A percentile compares a stretch with the other conserved stretches of the same genome.
Evolutionary conservation across 768 basidiomycete species (phyloP).

Genomic region (Rhizopogon salebrosus): DNA sequence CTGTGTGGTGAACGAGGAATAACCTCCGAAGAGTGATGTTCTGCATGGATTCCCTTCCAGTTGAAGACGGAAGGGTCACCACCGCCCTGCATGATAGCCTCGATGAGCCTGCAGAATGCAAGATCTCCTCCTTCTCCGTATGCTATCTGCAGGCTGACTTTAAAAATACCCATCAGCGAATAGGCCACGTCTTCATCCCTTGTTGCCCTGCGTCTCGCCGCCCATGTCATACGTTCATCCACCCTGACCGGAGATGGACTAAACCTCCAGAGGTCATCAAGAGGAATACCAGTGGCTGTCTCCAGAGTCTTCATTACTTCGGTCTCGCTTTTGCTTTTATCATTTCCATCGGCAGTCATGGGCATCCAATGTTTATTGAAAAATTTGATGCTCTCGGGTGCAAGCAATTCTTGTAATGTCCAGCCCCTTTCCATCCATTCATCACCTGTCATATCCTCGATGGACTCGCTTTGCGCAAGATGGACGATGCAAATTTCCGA

Average conservation of each 20-base stretch:
- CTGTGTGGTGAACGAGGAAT: too few species aligned
- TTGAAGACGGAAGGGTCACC: slow-evolving; percentile 1
- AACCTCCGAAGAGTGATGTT: too few species aligned
- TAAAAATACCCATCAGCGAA: slow-evolving; percentile 10
- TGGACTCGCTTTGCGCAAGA: neutral
- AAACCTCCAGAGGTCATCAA: too few species aligned
- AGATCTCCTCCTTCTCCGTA: slow-evolving; percentile 13
- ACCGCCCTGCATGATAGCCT: neutral
- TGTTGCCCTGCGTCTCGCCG: slow-evolving; percentile 9
- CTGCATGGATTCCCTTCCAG: neutral
- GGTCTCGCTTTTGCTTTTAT: too few species aligned
- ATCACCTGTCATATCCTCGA: too few species aligned
- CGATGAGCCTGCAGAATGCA: slow-evolving; percentile 2
- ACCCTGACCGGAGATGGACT: too few species aligned
- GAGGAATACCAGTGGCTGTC: too few species aligned
- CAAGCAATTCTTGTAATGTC: slow-evolving; percentile 3
- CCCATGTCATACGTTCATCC: slow-evolving; percentile 8
- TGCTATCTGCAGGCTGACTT: slow-evolving; percentile 7
- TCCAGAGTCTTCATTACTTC: too few species aligned
- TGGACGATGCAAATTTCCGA: slow-evolving; percentile 6
- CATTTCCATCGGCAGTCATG: too few species aligned
- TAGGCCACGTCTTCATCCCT: slow-evolving; percentile 11
- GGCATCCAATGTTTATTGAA: neutral
- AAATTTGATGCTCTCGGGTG: slow-evolving; percentile 1
- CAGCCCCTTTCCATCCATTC: slow-evolving; percentile 3